Percentiles rank a stretch among this genome's conserved stretches.
phyloP scores from a whole-genome alignment of 225 moss, liverwort and hornwort species.

The Straminergon stramineum region DNA sequence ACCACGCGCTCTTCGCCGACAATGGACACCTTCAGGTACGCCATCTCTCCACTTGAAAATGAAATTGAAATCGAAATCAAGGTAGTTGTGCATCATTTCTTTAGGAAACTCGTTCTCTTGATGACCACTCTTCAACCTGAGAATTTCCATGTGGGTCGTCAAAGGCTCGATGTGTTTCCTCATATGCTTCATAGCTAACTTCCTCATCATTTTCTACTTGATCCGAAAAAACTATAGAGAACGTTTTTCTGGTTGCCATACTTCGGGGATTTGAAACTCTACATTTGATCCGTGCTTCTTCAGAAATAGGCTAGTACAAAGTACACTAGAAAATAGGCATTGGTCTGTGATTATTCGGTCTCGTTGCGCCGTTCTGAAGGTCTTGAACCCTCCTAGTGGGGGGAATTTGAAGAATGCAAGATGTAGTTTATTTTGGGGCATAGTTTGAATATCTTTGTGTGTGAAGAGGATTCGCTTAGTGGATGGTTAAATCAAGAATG shows the following conservation, averaged over 20 bases:
- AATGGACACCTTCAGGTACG: constrained; percentile 47
- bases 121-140: not conserved
- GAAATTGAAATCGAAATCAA: not conserved
- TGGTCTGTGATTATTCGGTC: not conserved
- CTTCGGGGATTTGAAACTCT: not conserved
- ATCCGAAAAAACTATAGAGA: not conserved
- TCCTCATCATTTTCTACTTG: not conserved
- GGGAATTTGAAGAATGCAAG: not conserved
- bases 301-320: too few relatives aligned
- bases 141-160: not conserved
- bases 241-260: not conserved
- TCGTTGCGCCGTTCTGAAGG: not conserved
- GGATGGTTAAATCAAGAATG: not conserved
- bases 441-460: not conserved
- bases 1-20: constrained; percentile 29
- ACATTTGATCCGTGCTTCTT: not conserved
- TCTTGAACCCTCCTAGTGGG: not conserved
- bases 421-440: not conserved
- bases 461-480: not conserved
- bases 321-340: too few relatives aligned
- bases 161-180: not conserved
- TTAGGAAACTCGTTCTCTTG: not conserved
- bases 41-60: not conserved
- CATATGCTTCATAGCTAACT: not conserved
- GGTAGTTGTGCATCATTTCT: not conserved